Conservation (phyloP, 768 basidiomycete species). For the Kwoniella mangroviensis region DNA sequence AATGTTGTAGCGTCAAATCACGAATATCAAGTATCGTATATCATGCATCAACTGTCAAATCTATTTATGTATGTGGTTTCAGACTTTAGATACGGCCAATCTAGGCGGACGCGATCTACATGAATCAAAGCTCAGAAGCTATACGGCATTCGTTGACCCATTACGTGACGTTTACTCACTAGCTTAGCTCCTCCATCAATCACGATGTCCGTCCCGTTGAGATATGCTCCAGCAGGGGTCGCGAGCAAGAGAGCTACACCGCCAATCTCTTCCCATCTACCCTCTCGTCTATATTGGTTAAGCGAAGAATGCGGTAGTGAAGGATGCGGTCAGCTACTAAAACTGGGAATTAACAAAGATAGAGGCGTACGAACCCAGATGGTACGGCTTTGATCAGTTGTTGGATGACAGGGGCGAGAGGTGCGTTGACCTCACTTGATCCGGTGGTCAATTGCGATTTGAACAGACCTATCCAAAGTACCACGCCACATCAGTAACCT, state of each 20-base stretch:
- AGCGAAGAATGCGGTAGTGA: too few relatives aligned
- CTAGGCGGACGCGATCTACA: too few relatives aligned
- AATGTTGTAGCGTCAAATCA: background rate
- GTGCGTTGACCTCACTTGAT: slow-evolving; percentile 24
- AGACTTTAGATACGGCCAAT: too few relatives aligned
- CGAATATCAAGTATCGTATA: background rate
- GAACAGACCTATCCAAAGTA: slow-evolving; percentile 23
- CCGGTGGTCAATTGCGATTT: slow-evolving; percentile 33
- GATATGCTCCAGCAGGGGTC: slow-evolving; percentile 46
- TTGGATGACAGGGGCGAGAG: slow-evolving; percentile 15
- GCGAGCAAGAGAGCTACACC: slow-evolving; percentile 51
- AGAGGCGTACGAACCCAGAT: slow-evolving; percentile 7
- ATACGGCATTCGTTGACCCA: too few relatives aligned
- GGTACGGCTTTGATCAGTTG: slow-evolving; percentile 28
- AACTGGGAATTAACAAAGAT: too few relatives aligned
- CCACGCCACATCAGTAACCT: too few relatives aligned
- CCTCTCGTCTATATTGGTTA: slow-evolving; percentile 31
- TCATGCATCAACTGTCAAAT: slow-evolving; percentile 3
- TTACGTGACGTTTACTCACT: slow-evolving; percentile 19
- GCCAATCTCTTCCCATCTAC: slow-evolving; percentile 44
- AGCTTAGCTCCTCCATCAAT: slow-evolving; percentile 44
- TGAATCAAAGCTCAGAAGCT: too few relatives aligned
- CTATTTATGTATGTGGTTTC: too few relatives aligned
- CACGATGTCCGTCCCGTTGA: slow-evolving; percentile 38
- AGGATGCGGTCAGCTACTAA: too few relatives aligned